Base-by-base conservation (phyloP, 202 grass and related monocot species). In the Zizania palustris region DNA sequence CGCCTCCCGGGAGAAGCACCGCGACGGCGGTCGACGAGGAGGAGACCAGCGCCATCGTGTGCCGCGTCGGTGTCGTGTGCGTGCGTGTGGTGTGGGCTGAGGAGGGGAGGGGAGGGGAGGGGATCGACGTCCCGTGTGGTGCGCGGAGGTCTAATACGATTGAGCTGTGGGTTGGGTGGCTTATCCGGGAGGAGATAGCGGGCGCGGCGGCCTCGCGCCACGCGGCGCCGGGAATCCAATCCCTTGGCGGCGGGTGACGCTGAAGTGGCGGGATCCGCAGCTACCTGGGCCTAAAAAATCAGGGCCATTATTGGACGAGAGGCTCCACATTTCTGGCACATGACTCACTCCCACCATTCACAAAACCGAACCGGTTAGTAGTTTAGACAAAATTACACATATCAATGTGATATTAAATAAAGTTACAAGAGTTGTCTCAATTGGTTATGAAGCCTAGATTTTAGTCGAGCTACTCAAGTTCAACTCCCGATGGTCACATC, bases 11-110 rank as follows among this genome's bases (percentile, higher is more conserved):
- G 33, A n/a, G n/a, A n/a, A 93, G 77, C 28, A 87, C 84, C 49
- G 96, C 92, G 54, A 96, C 87, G 78, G 87, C 88, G 73, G 91
- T 73, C 75, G 92, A 73, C 78, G 96, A 90, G 76, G 96, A 88
- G 76, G 89, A 87, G 75, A 93, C 92, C 63, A 99, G 76, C 18
- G 83, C 72, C 74, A 82, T 86, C 4, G 73, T 6, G 13, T 15
- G 38, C 37, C 33, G 19, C 55, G 45, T 59, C 22, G 63, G 63
- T 36, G 68, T 37, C 1, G 45, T 0, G 5, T 1, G 5, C 16
- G 41, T 43, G 20, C 41, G 65, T 9, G 44, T n/a, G n/a, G n/a
- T n/a, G 43, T 9, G 65, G 20, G 7, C 21, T 14, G 62, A 35
- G 36, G 77, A 18, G n/a, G n/a, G n/a, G n/a, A n/a, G n/a, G n/a